Evolutionary conservation across 164 flowering plant genomes (phyloP).

Genomic region (Piper betle): DNA sequence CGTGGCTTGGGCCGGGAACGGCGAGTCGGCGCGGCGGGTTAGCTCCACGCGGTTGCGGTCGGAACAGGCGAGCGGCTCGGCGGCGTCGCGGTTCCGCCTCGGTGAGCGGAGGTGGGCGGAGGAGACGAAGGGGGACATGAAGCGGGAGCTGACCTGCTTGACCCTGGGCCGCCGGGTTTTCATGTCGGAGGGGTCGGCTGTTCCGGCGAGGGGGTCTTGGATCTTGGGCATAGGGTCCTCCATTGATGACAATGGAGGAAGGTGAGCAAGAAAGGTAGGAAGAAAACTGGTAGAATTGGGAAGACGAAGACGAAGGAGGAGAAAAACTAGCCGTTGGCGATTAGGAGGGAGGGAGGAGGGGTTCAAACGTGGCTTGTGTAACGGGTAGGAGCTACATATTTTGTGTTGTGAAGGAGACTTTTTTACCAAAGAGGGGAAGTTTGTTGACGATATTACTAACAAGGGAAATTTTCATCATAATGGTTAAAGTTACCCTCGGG

Average conservation of each 20-base stretch:
- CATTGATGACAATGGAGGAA: background rate
- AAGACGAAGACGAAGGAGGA: background rate
- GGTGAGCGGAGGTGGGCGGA: background rate
- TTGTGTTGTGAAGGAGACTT: too few species aligned
- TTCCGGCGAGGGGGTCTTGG: background rate
- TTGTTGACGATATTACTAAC: background rate
- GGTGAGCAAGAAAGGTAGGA: too few species aligned
- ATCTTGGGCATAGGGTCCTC: background rate
- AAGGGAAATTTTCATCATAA: too few species aligned
- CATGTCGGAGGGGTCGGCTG: background rate
- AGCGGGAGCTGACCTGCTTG: constrained; percentile 20
- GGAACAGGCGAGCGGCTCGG: too few species aligned
- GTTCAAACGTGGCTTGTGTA: background rate
- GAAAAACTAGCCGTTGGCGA: constrained; percentile 5
- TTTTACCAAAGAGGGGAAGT: too few species aligned
- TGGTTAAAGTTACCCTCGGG: too few species aligned
- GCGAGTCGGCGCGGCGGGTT: background rate
- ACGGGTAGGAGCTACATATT: background rate
- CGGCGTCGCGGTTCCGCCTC: background rate
- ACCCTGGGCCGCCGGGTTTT: constrained; percentile 16
- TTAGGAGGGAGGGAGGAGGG: background rate
- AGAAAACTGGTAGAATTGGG: background rate
- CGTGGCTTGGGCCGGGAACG: too few species aligned
- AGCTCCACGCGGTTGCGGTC: too few species aligned
- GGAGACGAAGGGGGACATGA: constrained; percentile 22